These are phyloP conservation scores for Epichloe coenophiala DNA, from an alignment of 2,329 filamentous ascomycete genomes.

Conservation along the genomic window DNA sequence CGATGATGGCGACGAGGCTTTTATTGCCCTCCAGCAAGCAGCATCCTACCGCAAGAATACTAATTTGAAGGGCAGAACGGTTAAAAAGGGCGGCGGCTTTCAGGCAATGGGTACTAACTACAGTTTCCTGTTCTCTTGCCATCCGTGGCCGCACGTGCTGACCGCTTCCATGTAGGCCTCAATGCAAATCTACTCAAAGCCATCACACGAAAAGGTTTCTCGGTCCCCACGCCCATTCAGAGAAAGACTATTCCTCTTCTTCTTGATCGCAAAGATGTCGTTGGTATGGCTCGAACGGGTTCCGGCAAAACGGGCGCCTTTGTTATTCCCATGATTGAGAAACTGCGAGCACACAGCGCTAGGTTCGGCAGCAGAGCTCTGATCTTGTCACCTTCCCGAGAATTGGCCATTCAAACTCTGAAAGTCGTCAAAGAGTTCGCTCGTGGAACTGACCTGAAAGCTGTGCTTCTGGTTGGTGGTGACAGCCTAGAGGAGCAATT, in stretches of 20 bases:
- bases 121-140: not conserved
- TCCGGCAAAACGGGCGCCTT: conserved; percentile 98
- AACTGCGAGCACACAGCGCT: conserved; percentile 73
- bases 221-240: conserved; percentile 92
- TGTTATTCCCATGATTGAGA: conserved; percentile 96
- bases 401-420: conserved; percentile 85
- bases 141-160: not conserved
- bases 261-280: conserved; percentile 84
- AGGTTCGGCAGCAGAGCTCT: conserved; percentile 77
- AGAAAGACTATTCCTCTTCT: conserved; percentile 90
- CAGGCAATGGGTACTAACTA: conserved; percentile 66
- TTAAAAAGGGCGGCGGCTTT: conserved; percentile 93
- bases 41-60: conserved; percentile 76
- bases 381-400: conserved; percentile 83
- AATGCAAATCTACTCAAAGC: conserved; percentile 77
- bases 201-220: conserved; percentile 87
- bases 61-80: conserved; percentile 69
- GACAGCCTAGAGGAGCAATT: conserved; percentile 96
- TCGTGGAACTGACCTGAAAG: conserved; percentile 78
- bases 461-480: conserved; percentile 83
- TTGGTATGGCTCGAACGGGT: conserved; percentile 97
- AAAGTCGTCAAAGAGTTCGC: conserved; percentile 95
- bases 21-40: conserved; percentile 79
- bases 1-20: conserved; percentile 66
- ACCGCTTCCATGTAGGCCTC: conserved; percentile 36